Percentiles rank a stretch among this genome's conserved stretches.
Evolutionary conservation across 257 asterid species (phyloP).

Genomic region (Gardenia jasminoides): DNA sequence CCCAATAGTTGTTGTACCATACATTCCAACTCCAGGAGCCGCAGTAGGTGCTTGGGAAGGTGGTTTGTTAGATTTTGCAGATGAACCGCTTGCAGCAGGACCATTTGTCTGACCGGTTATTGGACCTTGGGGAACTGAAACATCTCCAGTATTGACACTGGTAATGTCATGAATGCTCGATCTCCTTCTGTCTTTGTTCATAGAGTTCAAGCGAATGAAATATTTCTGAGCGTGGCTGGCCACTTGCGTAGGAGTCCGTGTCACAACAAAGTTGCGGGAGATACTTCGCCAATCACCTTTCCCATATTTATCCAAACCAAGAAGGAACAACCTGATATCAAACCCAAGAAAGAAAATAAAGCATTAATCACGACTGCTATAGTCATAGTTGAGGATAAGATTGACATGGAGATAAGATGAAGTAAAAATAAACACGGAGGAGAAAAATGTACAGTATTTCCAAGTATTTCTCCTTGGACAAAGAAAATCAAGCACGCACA

Average conservation of each 20-base stretch:
- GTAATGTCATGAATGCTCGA: conserved; percentile 94
- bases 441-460: not conserved
- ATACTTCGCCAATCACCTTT: conserved; percentile 98
- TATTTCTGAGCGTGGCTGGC: conserved; percentile 97
- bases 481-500: not conserved
- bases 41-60: conserved; percentile 32
- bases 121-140: conserved; percentile 61
- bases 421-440: not conserved
- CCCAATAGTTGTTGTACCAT: conserved; percentile 61
- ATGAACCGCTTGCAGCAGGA: conserved; percentile 32
- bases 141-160: conserved; percentile 59
- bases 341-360: conserved; percentile 2
- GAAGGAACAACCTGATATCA: conserved; percentile 67
- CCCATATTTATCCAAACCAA: conserved; percentile 84
- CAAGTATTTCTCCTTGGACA: not conserved
- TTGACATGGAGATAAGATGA: not conserved
- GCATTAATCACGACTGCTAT: not conserved
- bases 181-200: conserved; percentile 87
- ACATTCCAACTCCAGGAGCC: conserved; percentile 46
- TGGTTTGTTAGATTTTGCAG: conserved; percentile 51
- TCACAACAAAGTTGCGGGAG: conserved; percentile 77
- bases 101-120: conserved; percentile 72
- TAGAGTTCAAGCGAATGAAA: conserved; percentile 80
- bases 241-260: conserved; percentile 92
- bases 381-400: not conserved